Evolutionary conservation across 75 land plant species (phyloP).

Genomic region (Cunninghamia lanceolata): DNA sequence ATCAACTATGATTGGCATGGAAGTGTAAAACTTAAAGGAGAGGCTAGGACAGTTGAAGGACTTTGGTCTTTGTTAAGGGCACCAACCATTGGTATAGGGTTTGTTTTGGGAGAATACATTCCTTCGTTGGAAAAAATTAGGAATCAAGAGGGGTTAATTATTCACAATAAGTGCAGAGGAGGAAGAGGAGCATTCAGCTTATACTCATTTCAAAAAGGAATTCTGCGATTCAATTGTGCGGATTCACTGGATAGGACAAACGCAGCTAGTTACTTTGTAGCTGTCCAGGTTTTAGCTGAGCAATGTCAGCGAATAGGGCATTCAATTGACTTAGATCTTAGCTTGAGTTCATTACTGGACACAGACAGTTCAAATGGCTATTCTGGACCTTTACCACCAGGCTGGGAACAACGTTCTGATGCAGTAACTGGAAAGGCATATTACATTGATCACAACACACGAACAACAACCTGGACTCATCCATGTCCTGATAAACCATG

Average conservation of each 20-base stretch:
- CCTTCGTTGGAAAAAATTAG: constrained; percentile 35
- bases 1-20: constrained; percentile 99
- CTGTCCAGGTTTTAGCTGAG: constrained; percentile 90
- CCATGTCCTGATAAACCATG: constrained; percentile 97
- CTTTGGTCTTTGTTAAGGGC: constrained; percentile 76
- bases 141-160: constrained; percentile 41
- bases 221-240: constrained; percentile 93
- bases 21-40: constrained; percentile 73
- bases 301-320: constrained; percentile 83
- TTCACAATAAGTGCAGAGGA: constrained; percentile 45
- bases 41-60: constrained; percentile 84
- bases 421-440: constrained; percentile 89
- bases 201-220: constrained; percentile 72
- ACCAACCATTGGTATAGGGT: constrained; percentile 67
- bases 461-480: constrained; percentile 90
- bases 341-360: constrained; percentile 31
- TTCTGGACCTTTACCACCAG: constrained; percentile 85
- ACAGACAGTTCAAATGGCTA: constrained; percentile 43
- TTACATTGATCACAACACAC: constrained; percentile 93
- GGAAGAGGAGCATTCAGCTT: constrained; percentile 58
- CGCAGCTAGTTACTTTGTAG: constrained; percentile 97
- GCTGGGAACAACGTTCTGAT: constrained; percentile 95
- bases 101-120: constrained; percentile 72
- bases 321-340: constrained; percentile 64
- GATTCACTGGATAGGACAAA: constrained; percentile 97